Percentiles rank a stretch among this genome's conserved stretches.
These are phyloP conservation scores for Globisporangium yorkense DNA, from an alignment of 352 stramenopile species.

Conservation along the genomic window DNA sequence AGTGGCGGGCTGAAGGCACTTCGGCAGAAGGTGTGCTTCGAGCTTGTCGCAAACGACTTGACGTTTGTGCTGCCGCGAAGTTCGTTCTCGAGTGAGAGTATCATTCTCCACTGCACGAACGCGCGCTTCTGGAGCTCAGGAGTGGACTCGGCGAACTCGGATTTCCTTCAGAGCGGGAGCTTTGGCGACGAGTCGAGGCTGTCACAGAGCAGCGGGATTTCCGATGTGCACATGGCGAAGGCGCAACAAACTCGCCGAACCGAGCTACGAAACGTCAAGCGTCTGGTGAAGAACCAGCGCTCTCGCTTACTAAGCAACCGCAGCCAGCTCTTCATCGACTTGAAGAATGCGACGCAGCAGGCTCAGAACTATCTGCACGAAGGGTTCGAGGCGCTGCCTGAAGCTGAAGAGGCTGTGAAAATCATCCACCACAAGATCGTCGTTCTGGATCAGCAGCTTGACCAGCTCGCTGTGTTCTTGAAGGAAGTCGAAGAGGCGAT, in stretches of 20 bases:
- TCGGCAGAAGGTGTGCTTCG: constrained; percentile 26
- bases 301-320: constrained; percentile 76
- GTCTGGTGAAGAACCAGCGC: constrained; percentile 79
- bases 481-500: constrained; percentile 72
- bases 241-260: constrained; percentile 53
- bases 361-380: constrained; percentile 83
- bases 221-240: constrained; percentile 39
- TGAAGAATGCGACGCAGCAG: constrained; percentile 77
- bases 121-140: constrained; percentile 67
- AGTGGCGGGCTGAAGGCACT: not conserved
- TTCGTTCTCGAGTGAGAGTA: constrained; percentile 71
- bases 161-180: constrained; percentile 73
- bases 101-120: constrained; percentile 72
- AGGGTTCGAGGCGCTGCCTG: constrained; percentile 66
- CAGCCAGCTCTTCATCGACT: constrained; percentile 74
- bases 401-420: constrained; percentile 73
- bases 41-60: constrained; percentile 79
- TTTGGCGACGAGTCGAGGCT: constrained; percentile 55
- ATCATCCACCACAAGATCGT: constrained; percentile 83
- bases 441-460: constrained; percentile 65
- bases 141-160: constrained; percentile 49
- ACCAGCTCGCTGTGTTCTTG: constrained; percentile 54
- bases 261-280: constrained; percentile 63
- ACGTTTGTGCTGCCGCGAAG: constrained; percentile 69
- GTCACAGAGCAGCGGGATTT: constrained; percentile 29